phyloP scores from a whole-genome alignment of 208 protist species.

The Crithidia thermophila region DNA sequence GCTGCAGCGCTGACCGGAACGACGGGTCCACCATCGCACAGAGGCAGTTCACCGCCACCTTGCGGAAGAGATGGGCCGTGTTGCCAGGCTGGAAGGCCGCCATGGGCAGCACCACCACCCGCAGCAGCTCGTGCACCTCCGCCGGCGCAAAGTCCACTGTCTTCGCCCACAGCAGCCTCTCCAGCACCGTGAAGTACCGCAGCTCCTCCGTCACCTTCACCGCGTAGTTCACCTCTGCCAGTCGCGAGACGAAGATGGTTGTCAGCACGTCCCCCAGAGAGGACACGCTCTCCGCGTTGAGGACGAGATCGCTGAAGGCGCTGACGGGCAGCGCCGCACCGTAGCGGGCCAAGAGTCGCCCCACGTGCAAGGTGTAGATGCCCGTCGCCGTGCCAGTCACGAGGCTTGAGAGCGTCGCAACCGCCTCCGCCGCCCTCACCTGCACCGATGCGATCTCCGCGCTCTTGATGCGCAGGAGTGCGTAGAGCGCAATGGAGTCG shows the following conservation, averaged over 20 bases:
- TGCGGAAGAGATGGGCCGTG: constrained; percentile 82
- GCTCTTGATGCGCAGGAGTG: constrained; percentile 62
- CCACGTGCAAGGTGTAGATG: constrained; percentile 74
- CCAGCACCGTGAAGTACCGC: constrained; percentile 73
- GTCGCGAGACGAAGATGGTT: constrained; percentile 67
- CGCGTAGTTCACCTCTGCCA: constrained; percentile 70
- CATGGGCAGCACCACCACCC: constrained; percentile 65
- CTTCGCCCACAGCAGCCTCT: constrained; percentile 64
- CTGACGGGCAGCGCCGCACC: constrained; percentile 62
- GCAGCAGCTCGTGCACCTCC: constrained; percentile 68
- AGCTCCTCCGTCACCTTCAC: constrained; percentile 78
- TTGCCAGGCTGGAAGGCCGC: constrained; percentile 65
- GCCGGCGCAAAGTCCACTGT: constrained; percentile 31
- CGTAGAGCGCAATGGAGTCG: constrained; percentile 83
- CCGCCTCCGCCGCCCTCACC: constrained; percentile 30
- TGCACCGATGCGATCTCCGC: constrained; percentile 50
- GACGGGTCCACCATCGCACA: constrained; percentile 52
- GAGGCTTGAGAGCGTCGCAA: constrained; percentile 50
- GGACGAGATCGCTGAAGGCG: constrained; percentile 76
- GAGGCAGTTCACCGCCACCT: constrained; percentile 82
- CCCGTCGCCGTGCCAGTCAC: constrained; percentile 58
- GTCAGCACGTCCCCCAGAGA: constrained; percentile 43
- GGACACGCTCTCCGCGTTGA: constrained; percentile 33
- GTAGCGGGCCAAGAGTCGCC: constrained; percentile 65
- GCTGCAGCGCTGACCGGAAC: constrained; percentile 31